phyloP scores from a whole-genome alignment of 129 eudicot genomes.

The Daucus carota region DH1_v3.0 NC_030381.2:5907501-5908000 shows the following conservation, averaged over 20 bases:
- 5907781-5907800: conserved; percentile 98
- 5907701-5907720: conserved; percentile 73
- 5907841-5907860: conserved; percentile 85
- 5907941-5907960: too few relatives aligned
- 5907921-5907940: too few relatives aligned
- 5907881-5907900: conserved; percentile 53
- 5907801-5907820: conserved; percentile 93
- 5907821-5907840: conserved; percentile 84
- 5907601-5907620: background rate
- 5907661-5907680: conserved; percentile 99
- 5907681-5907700: conserved; percentile 94
- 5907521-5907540: background rate
- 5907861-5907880: conserved; percentile 96
- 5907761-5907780: conserved; percentile 90
- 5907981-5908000: too few relatives aligned
- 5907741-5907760: conserved; percentile 95
- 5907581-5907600: conserved; percentile 22
- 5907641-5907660: conserved; percentile 95
- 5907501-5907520: background rate
- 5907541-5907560: too few relatives aligned
- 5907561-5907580: background rate
- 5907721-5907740: conserved; percentile 99
- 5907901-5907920: too few relatives aligned
- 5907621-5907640: conserved; percentile 81
- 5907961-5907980: too few relatives aligned